These are phyloP conservation scores for Ploettnerulaceae sp. DNA, from an alignment of 2,329 filamentous ascomycete species.

Conservation along the genomic window DNA sequence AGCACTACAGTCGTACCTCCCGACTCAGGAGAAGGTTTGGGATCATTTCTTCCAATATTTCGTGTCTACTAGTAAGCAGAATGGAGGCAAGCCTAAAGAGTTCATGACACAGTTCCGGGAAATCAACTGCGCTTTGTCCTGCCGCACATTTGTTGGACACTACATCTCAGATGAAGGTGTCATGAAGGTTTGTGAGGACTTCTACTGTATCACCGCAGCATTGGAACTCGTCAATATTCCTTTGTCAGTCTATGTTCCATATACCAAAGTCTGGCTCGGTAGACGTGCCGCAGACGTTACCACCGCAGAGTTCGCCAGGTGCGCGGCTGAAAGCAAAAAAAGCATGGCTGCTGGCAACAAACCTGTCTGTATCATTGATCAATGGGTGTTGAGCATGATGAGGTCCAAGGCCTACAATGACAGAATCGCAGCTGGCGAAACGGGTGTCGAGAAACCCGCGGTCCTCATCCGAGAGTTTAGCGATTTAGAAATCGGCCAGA, in stretches of 20 bases:
- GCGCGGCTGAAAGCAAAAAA: slow-evolving; percentile 87
- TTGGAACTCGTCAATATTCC: slow-evolving; percentile 96
- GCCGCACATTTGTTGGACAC: slow-evolving; percentile 94
- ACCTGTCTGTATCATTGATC: slow-evolving; percentile 89
- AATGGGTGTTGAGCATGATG: slow-evolving; percentile 85
- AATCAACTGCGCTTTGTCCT: slow-evolving; percentile 89
- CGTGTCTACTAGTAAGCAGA: slow-evolving; percentile 66
- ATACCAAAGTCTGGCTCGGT: slow-evolving; percentile 93
- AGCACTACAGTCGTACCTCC: slow-evolving; percentile 82
- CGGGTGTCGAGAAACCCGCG: slow-evolving; percentile 70
- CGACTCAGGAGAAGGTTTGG: slow-evolving; percentile 89
- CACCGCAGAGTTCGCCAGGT: slow-evolving; percentile 81
- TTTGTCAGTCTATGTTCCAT: slow-evolving; percentile 77
- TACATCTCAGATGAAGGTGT: slow-evolving; percentile 88
- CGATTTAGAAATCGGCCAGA: slow-evolving; percentile 89
- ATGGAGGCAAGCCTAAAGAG: slow-evolving; percentile 67
- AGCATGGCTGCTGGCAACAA: slow-evolving; percentile 86
- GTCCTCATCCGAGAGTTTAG: slow-evolving; percentile 80
- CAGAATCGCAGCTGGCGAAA: slow-evolving; percentile 61
- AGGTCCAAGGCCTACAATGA: slow-evolving; percentile 74
- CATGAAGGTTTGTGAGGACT: slow-evolving; percentile 93
- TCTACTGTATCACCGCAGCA: slow-evolving; percentile 92
- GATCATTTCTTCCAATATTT: slow-evolving; percentile 79
- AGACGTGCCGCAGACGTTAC: slow-evolving; percentile 95
- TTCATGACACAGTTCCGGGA: slow-evolving; percentile 94